phyloP scores from a whole-genome alignment of 2,329 filamentous ascomycete species.

The Aspergillus glaucus region DNA sequence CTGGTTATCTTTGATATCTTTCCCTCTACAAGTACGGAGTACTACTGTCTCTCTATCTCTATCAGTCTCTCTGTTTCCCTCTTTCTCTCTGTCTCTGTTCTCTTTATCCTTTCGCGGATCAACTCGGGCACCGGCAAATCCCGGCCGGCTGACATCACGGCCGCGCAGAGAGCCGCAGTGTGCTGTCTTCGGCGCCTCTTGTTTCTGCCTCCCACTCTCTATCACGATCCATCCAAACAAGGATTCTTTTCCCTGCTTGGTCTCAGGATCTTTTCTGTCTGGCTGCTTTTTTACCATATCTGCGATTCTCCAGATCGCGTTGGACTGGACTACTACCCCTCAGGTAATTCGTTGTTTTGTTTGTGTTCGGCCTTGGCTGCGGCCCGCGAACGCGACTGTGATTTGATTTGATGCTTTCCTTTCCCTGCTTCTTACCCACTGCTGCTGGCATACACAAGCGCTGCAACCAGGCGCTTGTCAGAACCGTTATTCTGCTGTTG shows the following conservation, averaged over 20 bases:
- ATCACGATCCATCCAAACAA: too few relatives aligned
- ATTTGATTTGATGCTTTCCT: neutral
- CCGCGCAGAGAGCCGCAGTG: conserved; percentile 10
- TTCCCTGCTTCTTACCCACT: neutral
- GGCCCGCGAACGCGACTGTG: conserved; percentile 14
- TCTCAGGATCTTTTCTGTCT: too few relatives aligned
- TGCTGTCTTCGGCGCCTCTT: conserved; percentile 3
- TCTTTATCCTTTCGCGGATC: conserved; percentile 10
- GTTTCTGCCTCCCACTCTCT: neutral
- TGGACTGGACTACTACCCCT: neutral
- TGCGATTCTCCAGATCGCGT: too few relatives aligned
- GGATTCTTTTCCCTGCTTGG: too few relatives aligned
- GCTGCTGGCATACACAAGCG: neutral
- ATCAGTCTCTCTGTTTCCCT: neutral
- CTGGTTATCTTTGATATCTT: too few relatives aligned
- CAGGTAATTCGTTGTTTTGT: neutral
- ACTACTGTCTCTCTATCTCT: too few relatives aligned
- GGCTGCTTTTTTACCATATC: too few relatives aligned
- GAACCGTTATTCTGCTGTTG: too few relatives aligned
- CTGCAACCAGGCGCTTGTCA: too few relatives aligned
- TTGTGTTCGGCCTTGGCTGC: conserved; percentile 10
- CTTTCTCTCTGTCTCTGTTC: neutral
- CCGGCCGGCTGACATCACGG: conserved; percentile 12
- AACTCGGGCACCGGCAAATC: conserved; percentile 17
- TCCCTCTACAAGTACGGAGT: too few relatives aligned